Percentiles rank a stretch among this genome's conserved stretches.
Evolutionary conservation across 768 basidiomycete species (phyloP).

Genomic region (Rubroboletus satanas): DNA sequence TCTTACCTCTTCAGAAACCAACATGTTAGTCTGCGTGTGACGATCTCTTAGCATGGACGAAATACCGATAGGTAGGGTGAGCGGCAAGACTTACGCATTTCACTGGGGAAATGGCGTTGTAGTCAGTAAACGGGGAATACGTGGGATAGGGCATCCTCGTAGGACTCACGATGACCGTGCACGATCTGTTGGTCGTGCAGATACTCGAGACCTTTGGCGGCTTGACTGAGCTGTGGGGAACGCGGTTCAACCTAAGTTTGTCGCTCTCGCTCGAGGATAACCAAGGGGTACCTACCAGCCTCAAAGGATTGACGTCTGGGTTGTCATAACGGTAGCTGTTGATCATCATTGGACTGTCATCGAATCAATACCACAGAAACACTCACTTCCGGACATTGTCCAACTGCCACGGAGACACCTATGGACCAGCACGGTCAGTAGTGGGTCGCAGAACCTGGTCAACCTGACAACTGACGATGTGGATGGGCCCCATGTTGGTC

Average conservation of each 20-base stretch:
- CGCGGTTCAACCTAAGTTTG: background rate
- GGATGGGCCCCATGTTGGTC: conserved; percentile 48
- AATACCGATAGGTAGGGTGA: background rate
- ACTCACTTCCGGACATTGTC: conserved; percentile 52
- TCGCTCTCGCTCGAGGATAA: background rate
- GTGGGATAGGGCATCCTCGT: background rate
- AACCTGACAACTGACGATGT: conserved; percentile 37
- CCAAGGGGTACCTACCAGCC: conserved; percentile 33
- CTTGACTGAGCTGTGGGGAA: conserved; percentile 43
- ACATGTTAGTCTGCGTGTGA: conserved; percentile 47
- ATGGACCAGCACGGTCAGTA: background rate
- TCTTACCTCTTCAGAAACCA: conserved; percentile 47
- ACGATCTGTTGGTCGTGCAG: conserved; percentile 49
- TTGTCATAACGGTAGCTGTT: conserved; percentile 40
- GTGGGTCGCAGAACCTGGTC: background rate
- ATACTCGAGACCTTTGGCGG: conserved; percentile 55
- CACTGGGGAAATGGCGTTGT: conserved; percentile 32
- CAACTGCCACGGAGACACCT: conserved; percentile 64
- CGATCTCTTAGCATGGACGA: conserved; percentile 2
- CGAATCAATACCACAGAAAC: background rate
- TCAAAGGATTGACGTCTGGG: conserved; percentile 37
- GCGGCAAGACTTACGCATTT: conserved; percentile 49
- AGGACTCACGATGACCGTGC: conserved; percentile 57
- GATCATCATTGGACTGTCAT: background rate
- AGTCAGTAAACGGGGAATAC: background rate